Evolutionary conservation across 2,329 filamentous ascomycete species (phyloP), one percentile per base, ranked within the genome.

Genomic region (Aspergillus glaucus): DNA sequence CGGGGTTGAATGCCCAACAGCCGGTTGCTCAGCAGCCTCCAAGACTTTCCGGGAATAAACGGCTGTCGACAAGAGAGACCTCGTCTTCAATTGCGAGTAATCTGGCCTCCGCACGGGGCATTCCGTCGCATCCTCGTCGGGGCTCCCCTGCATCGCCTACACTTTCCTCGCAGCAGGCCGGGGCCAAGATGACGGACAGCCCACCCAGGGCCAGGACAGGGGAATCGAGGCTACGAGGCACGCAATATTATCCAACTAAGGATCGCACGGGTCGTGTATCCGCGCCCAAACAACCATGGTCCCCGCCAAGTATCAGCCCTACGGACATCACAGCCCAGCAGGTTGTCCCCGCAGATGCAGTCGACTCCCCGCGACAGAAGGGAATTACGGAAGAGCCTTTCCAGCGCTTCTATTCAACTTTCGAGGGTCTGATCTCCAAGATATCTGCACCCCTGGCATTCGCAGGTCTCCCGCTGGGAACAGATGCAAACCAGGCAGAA

Each of bases 401-500:
- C 64, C 82, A 88, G 6, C 82, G 84, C 47, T 98, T 97, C 71
- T 98, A 97, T 70, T 91, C 80, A 50, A 90, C 89, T 1, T 95
- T 96, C 61, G 90, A 91, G 48, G 88, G 81, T 47, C 80, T 96
- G 43, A 88, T 97, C 62, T 93, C 89, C 52, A 87, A 85, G 58
- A 81, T 97, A 10, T 94, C 92, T 0, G 90, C 91, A 0, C 91
- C 91, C 1, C 75, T 98, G 26, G 92, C 91, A 3, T 98, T 96
- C 71, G 89, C 93, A 4, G 92, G 92, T 1, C 79, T 98, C 7
- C 93, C 93, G 0, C 76, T 98, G 4, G 80, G 82, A 24, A 64
- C 64, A 26, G 75, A 79, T 45, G 69, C 72, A 8, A 51, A 43
- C 17, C 57, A 63, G 37, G 28, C 55, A 3, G 56, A 60, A 22